A percentile compares a stretch with the other conserved stretches of the same genome.
Evolutionary conservation across 805 yeast genomes (phyloP).

Genomic region (Yamadazyma laniorum): DNA sequence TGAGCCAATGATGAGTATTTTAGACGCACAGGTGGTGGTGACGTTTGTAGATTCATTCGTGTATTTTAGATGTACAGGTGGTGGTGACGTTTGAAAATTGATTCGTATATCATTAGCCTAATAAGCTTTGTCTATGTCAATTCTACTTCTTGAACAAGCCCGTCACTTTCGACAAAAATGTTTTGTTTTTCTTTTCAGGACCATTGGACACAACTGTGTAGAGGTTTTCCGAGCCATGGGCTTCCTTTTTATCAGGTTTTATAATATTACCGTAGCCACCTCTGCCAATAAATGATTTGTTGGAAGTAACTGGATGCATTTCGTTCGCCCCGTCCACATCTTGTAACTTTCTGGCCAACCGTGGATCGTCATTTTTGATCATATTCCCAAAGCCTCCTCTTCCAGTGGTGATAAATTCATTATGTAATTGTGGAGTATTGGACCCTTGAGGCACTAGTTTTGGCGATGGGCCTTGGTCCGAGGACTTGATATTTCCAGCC

Average conservation of each 20-base stretch:
- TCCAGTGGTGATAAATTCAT: slow-evolving; percentile 64
- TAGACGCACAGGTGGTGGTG: neutral
- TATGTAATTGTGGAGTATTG: slow-evolving; percentile 56
- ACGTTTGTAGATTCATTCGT: neutral
- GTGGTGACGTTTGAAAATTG: too few species aligned
- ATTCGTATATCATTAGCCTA: neutral
- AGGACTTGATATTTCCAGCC: slow-evolving; percentile 60
- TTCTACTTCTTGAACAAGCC: slow-evolving; percentile 6
- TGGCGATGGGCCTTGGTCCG: slow-evolving; percentile 47
- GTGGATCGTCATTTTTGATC: slow-evolving; percentile 59
- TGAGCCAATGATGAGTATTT: too few species aligned
- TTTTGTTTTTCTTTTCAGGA: slow-evolving; percentile 25
- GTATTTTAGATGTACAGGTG: too few species aligned
- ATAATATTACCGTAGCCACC: slow-evolving; percentile 67
- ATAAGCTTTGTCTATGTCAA: neutral
- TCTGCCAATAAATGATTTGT: slow-evolving; percentile 54
- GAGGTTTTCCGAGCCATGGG: slow-evolving; percentile 18
- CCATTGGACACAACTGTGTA: slow-evolving; percentile 38
- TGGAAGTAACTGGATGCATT: slow-evolving; percentile 44
- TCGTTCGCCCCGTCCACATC: slow-evolving; percentile 53
- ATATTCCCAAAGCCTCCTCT: slow-evolving; percentile 81
- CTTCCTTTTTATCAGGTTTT: slow-evolving; percentile 24
- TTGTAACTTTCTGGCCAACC: slow-evolving; percentile 59
- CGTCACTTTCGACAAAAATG: slow-evolving; percentile 44
- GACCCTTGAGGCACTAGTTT: slow-evolving; percentile 58